A percentile compares a stretch with the other conserved stretches of the same genome.
These are phyloP conservation scores for Candida caryicola DNA, from an alignment of 805 yeast species.

Conservation along the genomic window DNA sequence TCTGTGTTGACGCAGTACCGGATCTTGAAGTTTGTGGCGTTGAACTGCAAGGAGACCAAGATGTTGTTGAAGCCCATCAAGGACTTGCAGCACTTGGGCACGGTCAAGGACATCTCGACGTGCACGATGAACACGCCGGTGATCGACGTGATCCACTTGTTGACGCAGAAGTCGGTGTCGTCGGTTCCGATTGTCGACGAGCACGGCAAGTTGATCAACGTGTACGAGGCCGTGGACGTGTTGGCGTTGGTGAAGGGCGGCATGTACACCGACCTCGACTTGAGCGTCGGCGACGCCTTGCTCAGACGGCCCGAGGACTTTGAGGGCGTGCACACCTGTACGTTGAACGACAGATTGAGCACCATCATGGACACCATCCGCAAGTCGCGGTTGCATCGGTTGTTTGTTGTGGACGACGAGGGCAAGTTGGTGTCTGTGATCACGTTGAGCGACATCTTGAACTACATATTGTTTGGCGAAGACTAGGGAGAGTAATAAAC, in stretches of 20 bases:
- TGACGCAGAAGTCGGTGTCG: conserved; percentile 78
- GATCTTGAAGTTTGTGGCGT: conserved; percentile 89
- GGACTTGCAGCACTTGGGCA: conserved; percentile 65
- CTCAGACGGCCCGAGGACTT: conserved; percentile 93
- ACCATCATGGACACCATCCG: conserved; percentile 92
- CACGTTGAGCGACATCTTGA: conserved; percentile 85
- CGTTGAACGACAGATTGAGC: conserved; percentile 78
- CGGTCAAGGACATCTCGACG: conserved; percentile 55
- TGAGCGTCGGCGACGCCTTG: conserved; percentile 93
- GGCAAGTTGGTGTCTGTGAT: conserved; percentile 80
- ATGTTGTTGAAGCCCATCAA: conserved; percentile 73
- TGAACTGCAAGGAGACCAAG: conserved; percentile 92
- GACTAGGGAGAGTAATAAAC: conserved; percentile 16
- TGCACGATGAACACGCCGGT: conserved; percentile 91
- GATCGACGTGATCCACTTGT: conserved; percentile 81
- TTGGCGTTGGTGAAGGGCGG: conserved; percentile 92
- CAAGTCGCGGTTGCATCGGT: conserved; percentile 84
- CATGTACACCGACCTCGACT: conserved; percentile 80
- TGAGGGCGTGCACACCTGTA: conserved; percentile 97
- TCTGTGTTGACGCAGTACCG: conserved; percentile 94
- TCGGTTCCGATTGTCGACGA: conserved; percentile 92
- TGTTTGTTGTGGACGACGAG: conserved; percentile 85
- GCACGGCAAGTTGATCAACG: conserved; percentile 65
- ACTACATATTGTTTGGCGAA: conserved; percentile 72
- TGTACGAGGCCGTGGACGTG: conserved; percentile 95